Evolutionary conservation across 768 basidiomycete species (phyloP), one percentile per base, ranked within the genome.

Genomic region (Panaeolus cyanescens): DNA sequence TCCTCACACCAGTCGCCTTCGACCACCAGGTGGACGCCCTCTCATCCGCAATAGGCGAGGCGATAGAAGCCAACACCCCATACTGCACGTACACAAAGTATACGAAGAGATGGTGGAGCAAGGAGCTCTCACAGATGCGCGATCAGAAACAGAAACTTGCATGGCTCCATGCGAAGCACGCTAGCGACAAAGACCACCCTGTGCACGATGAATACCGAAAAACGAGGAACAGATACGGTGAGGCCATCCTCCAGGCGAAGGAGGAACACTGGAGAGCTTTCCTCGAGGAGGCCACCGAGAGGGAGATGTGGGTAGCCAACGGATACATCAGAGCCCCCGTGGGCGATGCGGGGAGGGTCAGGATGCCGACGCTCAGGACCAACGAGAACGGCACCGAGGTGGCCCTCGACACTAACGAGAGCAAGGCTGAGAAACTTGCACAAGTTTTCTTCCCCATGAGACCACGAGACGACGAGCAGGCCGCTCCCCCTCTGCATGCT

Each of bases 251-350:
- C 9, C 54, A 55, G 4, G 67, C 71, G 0, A 77, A 75, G 45
- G 50, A 45, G 1, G 55, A 53, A 1, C 64, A 72, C 42, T 79
- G 72, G 74, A 55, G 58, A 2, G 62, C 71, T 3, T 79, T 64
- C 62, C 67, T 76, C 2, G 68, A 73, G 12, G 58, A 69, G 0
- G 37, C 17, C 0, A 34, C 37, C 0, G 59, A 64, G 69, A 70
- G n/a, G n/a, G n/a, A n/a, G n/a, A n/a, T n/a, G n/a, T n/a, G n/a
- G n/a, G n/a, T n/a, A n/a, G n/a, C n/a, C 0, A 66, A 70, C 62
- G 56, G 33, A 1, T 74, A 72, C 20, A 54, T 72, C 1, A 68
- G 45, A 0, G 55, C 40, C 0, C 65, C 65, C 33, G 55, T 59
- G 19, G 56, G 60, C 0, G 75, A 77, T 39, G 71, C 71, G 10